phyloP scores from a whole-genome alignment of 768 basidiomycete species.

The Nidularia sp. region DNA sequence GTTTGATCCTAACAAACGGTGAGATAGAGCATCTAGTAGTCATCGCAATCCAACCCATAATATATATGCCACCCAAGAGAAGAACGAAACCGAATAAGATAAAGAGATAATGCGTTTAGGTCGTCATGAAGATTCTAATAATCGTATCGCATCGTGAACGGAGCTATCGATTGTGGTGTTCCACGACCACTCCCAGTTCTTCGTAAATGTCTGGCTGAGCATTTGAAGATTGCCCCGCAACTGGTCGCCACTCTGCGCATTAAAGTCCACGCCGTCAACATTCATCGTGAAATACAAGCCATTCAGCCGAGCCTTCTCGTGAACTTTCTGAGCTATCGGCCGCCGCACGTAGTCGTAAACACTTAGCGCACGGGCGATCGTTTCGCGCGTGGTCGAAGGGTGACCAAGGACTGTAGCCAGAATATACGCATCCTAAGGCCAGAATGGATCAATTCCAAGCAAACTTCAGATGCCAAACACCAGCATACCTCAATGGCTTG shows the following conservation, averaged over 20 bases:
- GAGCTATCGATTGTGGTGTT: slow-evolving; percentile 39
- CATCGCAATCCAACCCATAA: no score
- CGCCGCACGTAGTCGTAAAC: slow-evolving; percentile 49
- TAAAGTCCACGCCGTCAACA: slow-evolving; percentile 24
- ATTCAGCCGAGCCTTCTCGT: slow-evolving; percentile 32
- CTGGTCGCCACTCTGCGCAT: slow-evolving; percentile 18
- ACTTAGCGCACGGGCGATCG: slow-evolving; percentile 32
- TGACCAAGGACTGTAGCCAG: slow-evolving; percentile 44
- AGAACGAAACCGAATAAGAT: no score
- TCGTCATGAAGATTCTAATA: slow-evolving; percentile 1
- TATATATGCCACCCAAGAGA: no score
- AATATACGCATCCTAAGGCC: slow-evolving; percentile 43
- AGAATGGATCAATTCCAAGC: slow-evolving; percentile 24
- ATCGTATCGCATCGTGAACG: slow-evolving; percentile 29
- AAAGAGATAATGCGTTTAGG: no score
- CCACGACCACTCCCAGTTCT: slow-evolving; percentile 65
- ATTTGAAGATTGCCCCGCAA: slow-evolving; percentile 26
- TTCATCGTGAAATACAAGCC: slow-evolving; percentile 38
- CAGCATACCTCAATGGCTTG: slow-evolving; percentile 50
- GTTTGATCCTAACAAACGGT: no score
- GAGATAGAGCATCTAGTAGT: no score
- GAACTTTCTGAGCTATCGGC: slow-evolving; percentile 35
- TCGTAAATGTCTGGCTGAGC: slow-evolving; percentile 36
- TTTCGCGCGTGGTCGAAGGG: slow-evolving; percentile 29
- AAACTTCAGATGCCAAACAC: not conserved